Conservation (phyloP, 2,329 filamentous ascomycete genomes). For the Fusarium pseudonygamai region DNA sequence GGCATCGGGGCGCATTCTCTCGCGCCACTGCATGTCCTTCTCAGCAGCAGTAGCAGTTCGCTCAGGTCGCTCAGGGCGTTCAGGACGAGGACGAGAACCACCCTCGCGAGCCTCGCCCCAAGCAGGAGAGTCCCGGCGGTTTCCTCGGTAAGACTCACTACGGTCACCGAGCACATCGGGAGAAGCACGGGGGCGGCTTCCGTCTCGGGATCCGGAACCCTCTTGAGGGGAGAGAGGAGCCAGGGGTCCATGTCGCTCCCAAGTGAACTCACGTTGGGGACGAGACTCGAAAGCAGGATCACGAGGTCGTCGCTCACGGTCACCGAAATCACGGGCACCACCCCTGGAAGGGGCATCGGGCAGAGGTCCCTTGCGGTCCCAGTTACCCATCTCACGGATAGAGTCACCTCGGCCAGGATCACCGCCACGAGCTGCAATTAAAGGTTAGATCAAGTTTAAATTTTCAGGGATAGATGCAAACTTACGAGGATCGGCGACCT, state of each 20-base stretch:
- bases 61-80: constrained; percentile 75
- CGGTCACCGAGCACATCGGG: constrained; percentile 64
- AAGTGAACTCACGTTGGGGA: constrained; percentile 78
- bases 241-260: constrained; percentile 94
- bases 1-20: constrained; percentile 86
- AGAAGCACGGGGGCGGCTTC: constrained; percentile 61
- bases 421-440: constrained; percentile 80
- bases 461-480: neutral
- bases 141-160: constrained; percentile 66
- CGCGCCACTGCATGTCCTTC: constrained; percentile 91
- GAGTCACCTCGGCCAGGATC: constrained; percentile 65
- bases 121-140: constrained; percentile 74
- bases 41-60: constrained; percentile 87
- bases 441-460: constrained; percentile 48
- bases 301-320: constrained; percentile 74
- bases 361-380: constrained; percentile 92
- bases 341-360: constrained; percentile 73
- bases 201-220: constrained; percentile 61
- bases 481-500: constrained; percentile 97
- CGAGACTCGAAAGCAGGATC: constrained; percentile 69
- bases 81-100: constrained; percentile 77
- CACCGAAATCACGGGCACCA: constrained; percentile 62
- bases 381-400: constrained; percentile 84
- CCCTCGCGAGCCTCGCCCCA: constrained; percentile 81
- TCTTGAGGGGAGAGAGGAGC: constrained; percentile 73